Conservation (phyloP, 1,284 basidiomycete species). For the Austropuccinia psidii region DNA sequence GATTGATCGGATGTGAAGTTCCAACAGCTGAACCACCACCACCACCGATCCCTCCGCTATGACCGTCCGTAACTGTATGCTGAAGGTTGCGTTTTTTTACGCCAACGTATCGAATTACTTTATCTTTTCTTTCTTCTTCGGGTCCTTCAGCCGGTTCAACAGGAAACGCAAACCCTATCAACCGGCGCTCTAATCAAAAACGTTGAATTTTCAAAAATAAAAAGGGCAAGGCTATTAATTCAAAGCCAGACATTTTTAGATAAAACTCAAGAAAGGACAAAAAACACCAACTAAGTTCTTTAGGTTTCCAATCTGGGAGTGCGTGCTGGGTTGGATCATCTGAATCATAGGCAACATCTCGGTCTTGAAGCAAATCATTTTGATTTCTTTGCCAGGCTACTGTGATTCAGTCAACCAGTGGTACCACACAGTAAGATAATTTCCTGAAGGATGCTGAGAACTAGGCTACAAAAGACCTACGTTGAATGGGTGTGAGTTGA, state of each 20-base stretch:
- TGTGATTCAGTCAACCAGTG: background rate
- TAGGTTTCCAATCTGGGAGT: slow-evolving; percentile 28
- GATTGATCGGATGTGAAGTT: too few species aligned
- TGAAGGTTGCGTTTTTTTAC: slow-evolving; percentile 6
- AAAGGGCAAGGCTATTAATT: background rate
- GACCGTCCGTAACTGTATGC: too few species aligned
- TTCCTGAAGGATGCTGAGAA: background rate
- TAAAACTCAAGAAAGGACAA: background rate
- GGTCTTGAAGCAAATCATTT: slow-evolving; percentile 18
- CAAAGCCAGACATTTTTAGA: background rate
- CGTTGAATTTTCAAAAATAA: background rate
- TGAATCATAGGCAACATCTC: slow-evolving; percentile 35
- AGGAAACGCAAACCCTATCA: slow-evolving; percentile 35
- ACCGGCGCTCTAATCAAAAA: slow-evolving; percentile 10
- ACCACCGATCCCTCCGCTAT: too few species aligned
- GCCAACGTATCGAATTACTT: slow-evolving; percentile 28
- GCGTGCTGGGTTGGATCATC: slow-evolving; percentile 15
- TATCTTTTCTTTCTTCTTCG: slow-evolving; percentile 22
- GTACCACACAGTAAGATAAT: background rate
- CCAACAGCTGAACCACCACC: too few species aligned
- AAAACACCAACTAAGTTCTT: slow-evolving; percentile 33
- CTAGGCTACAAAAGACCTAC: background rate
- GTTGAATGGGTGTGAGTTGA: slow-evolving; percentile 10
- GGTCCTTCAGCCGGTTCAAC: background rate
- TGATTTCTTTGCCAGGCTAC: slow-evolving; percentile 34